A percentile compares a stretch with the other conserved stretches of the same genome.
phyloP scores from a whole-genome alignment of 192 early-diverging fungal species.

The Coemansia sp. region DNA sequence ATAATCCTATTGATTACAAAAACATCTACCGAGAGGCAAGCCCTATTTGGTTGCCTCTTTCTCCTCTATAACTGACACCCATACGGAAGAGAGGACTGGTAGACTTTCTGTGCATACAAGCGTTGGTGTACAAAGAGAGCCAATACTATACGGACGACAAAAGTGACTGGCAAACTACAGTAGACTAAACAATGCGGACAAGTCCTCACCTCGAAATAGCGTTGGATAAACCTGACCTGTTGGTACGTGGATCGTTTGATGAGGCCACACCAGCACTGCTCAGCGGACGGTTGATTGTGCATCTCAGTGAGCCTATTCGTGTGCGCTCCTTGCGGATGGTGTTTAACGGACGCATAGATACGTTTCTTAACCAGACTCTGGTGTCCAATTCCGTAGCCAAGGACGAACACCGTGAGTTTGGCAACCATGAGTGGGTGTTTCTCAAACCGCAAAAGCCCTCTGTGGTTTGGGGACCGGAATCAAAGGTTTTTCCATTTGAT shows the following conservation, averaged over 20 bases:
- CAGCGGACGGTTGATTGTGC: constrained; percentile 55
- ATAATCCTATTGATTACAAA: too few relatives aligned
- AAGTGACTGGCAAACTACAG: background rate
- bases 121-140: too few relatives aligned
- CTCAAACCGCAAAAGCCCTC: constrained; percentile 39
- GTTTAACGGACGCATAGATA: constrained; percentile 54
- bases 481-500: constrained; percentile 56
- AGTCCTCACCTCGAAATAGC: constrained; percentile 35
- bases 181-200: constrained; percentile 22
- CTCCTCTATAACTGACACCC: too few relatives aligned
- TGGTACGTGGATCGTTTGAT: constrained; percentile 44
- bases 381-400: constrained; percentile 19
- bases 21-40: too few relatives aligned
- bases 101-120: too few relatives aligned
- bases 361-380: constrained; percentile 49
- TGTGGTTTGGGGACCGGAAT: constrained; percentile 26
- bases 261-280: constrained; percentile 48
- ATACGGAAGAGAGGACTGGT: too few relatives aligned
- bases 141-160: background rate
- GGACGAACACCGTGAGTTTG: constrained; percentile 48
- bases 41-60: too few relatives aligned
- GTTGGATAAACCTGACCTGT: constrained; percentile 42
- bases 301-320: constrained; percentile 49
- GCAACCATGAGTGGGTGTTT: constrained; percentile 58
- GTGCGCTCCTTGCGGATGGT: constrained; percentile 52